Conservation (phyloP, 768 basidiomycete species). For the Pleurotus sapidus region DNA sequence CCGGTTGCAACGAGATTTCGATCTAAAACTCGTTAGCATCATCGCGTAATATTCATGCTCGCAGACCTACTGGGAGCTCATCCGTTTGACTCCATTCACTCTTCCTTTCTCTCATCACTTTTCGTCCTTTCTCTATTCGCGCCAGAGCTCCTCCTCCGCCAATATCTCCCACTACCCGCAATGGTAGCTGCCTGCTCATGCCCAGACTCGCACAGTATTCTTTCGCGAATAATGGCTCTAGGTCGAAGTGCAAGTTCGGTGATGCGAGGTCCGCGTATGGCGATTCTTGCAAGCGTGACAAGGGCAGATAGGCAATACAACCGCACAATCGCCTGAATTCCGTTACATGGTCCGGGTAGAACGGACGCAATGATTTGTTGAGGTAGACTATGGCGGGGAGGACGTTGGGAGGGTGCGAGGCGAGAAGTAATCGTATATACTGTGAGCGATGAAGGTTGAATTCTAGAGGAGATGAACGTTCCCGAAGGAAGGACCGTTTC, state of each 20-base stretch:
- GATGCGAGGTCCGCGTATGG: constrained; percentile 76
- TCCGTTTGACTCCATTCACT: constrained; percentile 90
- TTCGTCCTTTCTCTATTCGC: constrained; percentile 90
- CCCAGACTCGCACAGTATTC: constrained; percentile 88
- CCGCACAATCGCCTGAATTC: constrained; percentile 74
- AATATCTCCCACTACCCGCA: constrained; percentile 88
- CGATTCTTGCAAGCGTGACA: constrained; percentile 59
- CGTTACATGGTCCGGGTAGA: constrained; percentile 55
- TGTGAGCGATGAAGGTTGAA: constrained; percentile 91
- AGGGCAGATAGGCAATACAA: constrained; percentile 69
- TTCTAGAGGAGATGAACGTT: constrained; percentile 77
- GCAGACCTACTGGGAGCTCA: constrained; percentile 76
- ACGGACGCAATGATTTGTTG: constrained; percentile 56
- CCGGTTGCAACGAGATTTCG: constrained; percentile 84
- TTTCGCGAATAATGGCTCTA: constrained; percentile 81
- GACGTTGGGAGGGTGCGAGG: constrained; percentile 55
- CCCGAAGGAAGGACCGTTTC: constrained; percentile 63
- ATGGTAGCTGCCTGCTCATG: constrained; percentile 85
- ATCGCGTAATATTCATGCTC: background rate
- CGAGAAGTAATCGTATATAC: constrained; percentile 76
- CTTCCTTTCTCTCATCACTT: constrained; percentile 90
- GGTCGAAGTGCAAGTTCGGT: constrained; percentile 69
- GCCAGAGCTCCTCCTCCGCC: constrained; percentile 90
- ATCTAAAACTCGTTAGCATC: constrained; percentile 50
- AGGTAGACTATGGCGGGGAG: constrained; percentile 73